Percentiles rank a stretch among this genome's conserved stretches.
Conservation (phyloP, 352 stramenopile genomes). For the Pythium pyrilobum region DNA sequence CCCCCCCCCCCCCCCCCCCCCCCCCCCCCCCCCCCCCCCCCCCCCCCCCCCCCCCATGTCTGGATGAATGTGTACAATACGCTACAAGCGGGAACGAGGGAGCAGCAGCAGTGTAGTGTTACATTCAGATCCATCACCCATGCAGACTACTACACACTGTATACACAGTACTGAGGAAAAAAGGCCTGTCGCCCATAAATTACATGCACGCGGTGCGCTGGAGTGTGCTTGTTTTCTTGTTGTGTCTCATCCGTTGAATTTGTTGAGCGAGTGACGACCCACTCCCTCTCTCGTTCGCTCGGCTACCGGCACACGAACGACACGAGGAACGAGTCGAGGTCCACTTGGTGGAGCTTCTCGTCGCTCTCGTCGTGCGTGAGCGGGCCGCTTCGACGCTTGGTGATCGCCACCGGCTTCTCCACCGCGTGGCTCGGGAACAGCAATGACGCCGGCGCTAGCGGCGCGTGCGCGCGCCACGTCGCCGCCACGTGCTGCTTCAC, state of each 20-base stretch:
- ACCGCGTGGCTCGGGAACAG: too few species aligned
- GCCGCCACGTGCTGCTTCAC: conserved; percentile 15
- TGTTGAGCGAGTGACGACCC: neutral
- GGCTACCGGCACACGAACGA: conserved; percentile 17
- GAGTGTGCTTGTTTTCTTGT: too few species aligned
- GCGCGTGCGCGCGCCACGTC: conserved; percentile 8
- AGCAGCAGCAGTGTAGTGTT: too few species aligned
- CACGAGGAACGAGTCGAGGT: conserved; percentile 19
- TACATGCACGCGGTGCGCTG: conserved; percentile 5
- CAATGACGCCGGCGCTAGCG: neutral
- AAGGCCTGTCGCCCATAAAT: too few species aligned
- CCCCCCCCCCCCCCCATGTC: too few species aligned
- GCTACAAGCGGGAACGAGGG: too few species aligned
- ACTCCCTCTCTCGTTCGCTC: neutral
- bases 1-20: too few species aligned
- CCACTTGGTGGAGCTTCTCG: neutral
- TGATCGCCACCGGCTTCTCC: neutral
- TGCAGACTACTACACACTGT: too few species aligned
- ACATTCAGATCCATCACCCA: too few species aligned
- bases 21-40: too few species aligned
- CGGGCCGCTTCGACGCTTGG: neutral
- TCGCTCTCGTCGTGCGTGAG: neutral
- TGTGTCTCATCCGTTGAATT: neutral
- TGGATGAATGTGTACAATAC: too few species aligned
- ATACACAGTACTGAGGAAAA: too few species aligned